Evolutionary conservation across 2,329 filamentous ascomycete genomes (phyloP).

Genomic region (Reticulascus tulasneorum): DNA sequence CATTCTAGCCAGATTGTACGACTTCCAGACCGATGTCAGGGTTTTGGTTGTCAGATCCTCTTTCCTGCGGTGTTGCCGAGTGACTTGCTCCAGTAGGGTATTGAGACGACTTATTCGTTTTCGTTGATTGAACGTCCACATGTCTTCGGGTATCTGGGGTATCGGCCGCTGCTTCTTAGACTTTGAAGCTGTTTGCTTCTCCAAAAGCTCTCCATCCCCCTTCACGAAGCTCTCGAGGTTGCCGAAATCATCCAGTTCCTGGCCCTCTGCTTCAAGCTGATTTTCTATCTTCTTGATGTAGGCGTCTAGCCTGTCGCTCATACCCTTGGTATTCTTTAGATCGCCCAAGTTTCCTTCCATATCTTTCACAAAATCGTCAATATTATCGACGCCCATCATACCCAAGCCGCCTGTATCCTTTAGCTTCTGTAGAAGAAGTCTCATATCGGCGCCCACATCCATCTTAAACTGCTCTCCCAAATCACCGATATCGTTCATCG

Average conservation of each 20-base stretch:
- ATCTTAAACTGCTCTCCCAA: slow-evolving; percentile 23
- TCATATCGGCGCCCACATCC: slow-evolving; percentile 17
- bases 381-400: slow-evolving; percentile 40
- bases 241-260: slow-evolving; percentile 8
- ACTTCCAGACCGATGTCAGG: slow-evolving; percentile 41
- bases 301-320: slow-evolving; percentile 27
- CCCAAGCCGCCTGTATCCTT: slow-evolving; percentile 10
- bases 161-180: slow-evolving; percentile 11
- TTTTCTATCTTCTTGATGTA: slow-evolving; percentile 31
- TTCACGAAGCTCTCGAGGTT: slow-evolving; percentile 10
- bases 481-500: slow-evolving; percentile 28
- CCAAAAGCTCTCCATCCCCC: slow-evolving; percentile 15
- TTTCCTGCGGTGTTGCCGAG: slow-evolving; percentile 22
- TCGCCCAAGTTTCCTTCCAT: slow-evolving; percentile 9
- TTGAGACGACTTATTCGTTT: slow-evolving; percentile 35
- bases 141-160: slow-evolving; percentile 31
- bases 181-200: slow-evolving; percentile 1
- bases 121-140: slow-evolving; percentile 33
- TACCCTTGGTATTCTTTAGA: slow-evolving; percentile 27
- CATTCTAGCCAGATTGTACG: slow-evolving; percentile 43
- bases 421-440: slow-evolving; percentile 24
- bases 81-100: slow-evolving; percentile 21
- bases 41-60: slow-evolving; percentile 23
- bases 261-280: slow-evolving; percentile 11
- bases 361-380: slow-evolving; percentile 37